Percentiles rank a stretch among this genome's conserved stretches.
Evolutionary conservation across 495 filamentous ascomycete species (phyloP).

Genomic region (Rusavskia elegans): DNA sequence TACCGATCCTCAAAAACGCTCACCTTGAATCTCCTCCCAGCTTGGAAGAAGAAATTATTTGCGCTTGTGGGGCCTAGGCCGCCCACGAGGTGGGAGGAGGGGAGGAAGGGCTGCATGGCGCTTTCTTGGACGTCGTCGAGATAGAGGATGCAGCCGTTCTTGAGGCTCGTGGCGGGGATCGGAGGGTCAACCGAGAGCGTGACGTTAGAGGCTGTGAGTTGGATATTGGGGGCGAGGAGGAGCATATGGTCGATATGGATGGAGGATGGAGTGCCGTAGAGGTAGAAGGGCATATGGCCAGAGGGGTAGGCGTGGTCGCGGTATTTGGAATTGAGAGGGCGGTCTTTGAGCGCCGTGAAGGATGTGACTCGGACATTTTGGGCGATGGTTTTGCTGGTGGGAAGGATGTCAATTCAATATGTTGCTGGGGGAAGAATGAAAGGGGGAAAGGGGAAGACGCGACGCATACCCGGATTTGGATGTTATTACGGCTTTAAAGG

Average conservation of each 20-base stretch:
- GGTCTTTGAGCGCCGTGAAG: slow-evolving; percentile 13
- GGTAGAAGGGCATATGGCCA: slow-evolving; percentile 26
- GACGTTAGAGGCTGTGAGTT: slow-evolving; percentile 15
- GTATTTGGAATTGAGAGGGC: slow-evolving; percentile 15
- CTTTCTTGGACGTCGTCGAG: slow-evolving; percentile 15
- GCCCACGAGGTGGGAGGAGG: slow-evolving; percentile 3
- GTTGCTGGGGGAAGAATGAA: neutral
- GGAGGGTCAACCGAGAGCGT: slow-evolving; percentile 7
- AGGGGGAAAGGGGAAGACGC: neutral
- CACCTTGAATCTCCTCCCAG: slow-evolving; percentile 14
- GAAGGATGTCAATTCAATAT: neutral
- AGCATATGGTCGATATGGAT: slow-evolving; percentile 25
- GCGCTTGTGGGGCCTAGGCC: neutral
- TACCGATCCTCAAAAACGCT: slow-evolving; percentile 19
- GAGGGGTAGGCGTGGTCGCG: slow-evolving; percentile 20
- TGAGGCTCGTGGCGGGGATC: slow-evolving; percentile 1
- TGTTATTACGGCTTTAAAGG: slow-evolving; percentile 8
- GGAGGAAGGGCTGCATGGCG: slow-evolving; percentile 20
- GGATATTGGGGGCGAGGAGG: slow-evolving; percentile 18
- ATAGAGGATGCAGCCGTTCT: slow-evolving; percentile 13
- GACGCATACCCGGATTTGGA: neutral
- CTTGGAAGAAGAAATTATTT: slow-evolving; percentile 20
- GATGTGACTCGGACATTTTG: neutral
- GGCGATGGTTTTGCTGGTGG: neutral
- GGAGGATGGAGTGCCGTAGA: slow-evolving; percentile 22